Base-by-base conservation (phyloP, 2,329 filamentous ascomycete genomes). In the Trichoderma sp. region DNA sequence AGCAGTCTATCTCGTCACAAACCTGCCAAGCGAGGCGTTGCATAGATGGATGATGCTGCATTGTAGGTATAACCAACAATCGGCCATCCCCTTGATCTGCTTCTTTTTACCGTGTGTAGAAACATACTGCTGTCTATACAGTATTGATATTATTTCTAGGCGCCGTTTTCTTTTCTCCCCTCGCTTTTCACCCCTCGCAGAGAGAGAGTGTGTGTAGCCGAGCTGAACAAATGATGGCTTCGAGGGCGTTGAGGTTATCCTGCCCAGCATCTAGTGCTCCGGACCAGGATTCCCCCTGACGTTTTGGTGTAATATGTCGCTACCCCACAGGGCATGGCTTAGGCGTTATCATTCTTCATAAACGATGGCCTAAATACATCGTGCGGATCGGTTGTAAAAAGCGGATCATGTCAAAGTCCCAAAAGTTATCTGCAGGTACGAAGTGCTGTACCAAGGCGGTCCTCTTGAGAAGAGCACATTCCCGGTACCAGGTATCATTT, bases 1-100 rank as follows among this genome's bases (percentile, higher is more conserved):
- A 66, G 52, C 63, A 66, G 54, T 59, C 54, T 59, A 58, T 59
- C 63, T 66, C 30, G 63, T 58, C 39, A 66, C 63, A 59, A 58
- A 66, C 52, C 54, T 59, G 63, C 37, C 54, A 66, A 56, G 37
- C 37, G 63, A 66, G 63, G 54, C 61, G 28, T n/a, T 56, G 52
- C 39, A 24, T 59, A 37, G 14, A 54, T 54, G 21, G 24, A 32
- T 1, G n/a, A 2, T 34, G n/a, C 32, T 28, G n/a, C n/a, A 21
- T 30, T 52, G 21, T n/a, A n/a, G n/a, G n/a, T 55, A 49, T 11
- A 4, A 49, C 46, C 11, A 49, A 24, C 46, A 49, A 24, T 24
- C 11, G 8, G 46, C 10, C n/a, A 11, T 49, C 43, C 10, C n/a
- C 43, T 11, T 13, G 7, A 4, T 49, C 43, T 21, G 13, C 43